A percentile compares a stretch with the other conserved stretches of the same genome.
Evolutionary conservation across 768 basidiomycete species (phyloP).

Genomic region (Suillus ampliporus): DNA sequence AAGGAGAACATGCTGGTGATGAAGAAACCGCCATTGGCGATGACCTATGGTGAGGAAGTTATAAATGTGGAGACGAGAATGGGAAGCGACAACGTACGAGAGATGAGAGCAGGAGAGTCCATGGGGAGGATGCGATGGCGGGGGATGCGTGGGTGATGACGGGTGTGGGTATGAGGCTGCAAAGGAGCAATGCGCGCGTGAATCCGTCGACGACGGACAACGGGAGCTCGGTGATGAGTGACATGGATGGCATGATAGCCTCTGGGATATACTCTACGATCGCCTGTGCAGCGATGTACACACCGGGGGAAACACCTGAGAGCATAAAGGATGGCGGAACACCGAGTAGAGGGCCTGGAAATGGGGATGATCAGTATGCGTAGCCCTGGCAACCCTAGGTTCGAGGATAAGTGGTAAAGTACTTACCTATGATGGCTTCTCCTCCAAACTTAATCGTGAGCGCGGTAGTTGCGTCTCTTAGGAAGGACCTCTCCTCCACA

Average conservation of each 20-base stretch:
- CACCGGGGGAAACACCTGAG: slow-evolving; percentile 64
- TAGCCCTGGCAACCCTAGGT: slow-evolving; percentile 5
- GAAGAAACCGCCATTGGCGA: slow-evolving; percentile 85
- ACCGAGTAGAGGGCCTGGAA: slow-evolving; percentile 64
- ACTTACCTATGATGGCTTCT: slow-evolving; percentile 72
- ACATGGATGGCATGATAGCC: slow-evolving; percentile 56
- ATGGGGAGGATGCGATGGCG: slow-evolving; percentile 68
- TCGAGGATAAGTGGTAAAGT: slow-evolving; percentile 26
- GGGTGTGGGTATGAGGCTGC: slow-evolving; percentile 74
- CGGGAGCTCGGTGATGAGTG: slow-evolving; percentile 68
- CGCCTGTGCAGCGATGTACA: slow-evolving; percentile 68
- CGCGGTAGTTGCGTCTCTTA: slow-evolving; percentile 60
- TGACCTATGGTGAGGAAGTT: slow-evolving; percentile 47
- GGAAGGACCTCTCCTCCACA: slow-evolving; percentile 59
- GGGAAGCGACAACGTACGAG: slow-evolving; percentile 50
- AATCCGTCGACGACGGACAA: slow-evolving; percentile 78
- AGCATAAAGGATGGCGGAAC: slow-evolving; percentile 79
- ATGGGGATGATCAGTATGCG: neutral
- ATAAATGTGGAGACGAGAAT: neutral
- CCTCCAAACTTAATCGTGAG: slow-evolving; percentile 79
- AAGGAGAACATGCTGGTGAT: slow-evolving; percentile 75
- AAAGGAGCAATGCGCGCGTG: slow-evolving; percentile 78
- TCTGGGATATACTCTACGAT: slow-evolving; percentile 66
- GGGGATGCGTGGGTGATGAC: slow-evolving; percentile 59
- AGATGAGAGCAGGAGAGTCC: slow-evolving; percentile 76